Evolutionary conservation across 768 basidiomycete genomes (phyloP), one percentile per base, ranked within the genome.

Genomic region (Agrocybe chaxingu): DNA sequence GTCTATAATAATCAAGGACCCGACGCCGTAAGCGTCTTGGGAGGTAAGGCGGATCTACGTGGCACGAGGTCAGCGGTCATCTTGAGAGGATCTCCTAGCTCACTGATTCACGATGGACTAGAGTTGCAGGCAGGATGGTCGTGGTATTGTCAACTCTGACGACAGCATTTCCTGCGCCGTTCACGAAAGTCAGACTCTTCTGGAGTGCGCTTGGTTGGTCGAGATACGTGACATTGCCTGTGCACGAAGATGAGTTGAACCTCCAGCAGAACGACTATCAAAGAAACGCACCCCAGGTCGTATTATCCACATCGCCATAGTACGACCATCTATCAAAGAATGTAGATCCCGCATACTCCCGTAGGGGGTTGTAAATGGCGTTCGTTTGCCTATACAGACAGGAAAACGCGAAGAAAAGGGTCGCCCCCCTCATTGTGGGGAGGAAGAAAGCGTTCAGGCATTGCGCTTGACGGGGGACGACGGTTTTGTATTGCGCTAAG

Each of bases 81-180:
- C 30, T 29, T 18, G 8, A 44, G 18, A 42, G 29, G n/a, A 32
- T 32, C 16, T 29, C 24, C 24, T 1, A 2, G 73, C 72, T 50
- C 52, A 89, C 87, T 29, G 87, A 77, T 55, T 84, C 55, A 16
- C 68, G 58, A 50, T 62, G 54, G 9, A 69, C 61, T 19, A 63
- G 40, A 1, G 54, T 39, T 29, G 55, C 63, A 9, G 62, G 56
- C 10, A 45, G 47, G 12, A 89, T 76, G 40, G 74, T 73, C 8
- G 80, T 81, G 7, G 68, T 66, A 60, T 89, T 89, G 71, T 92
- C 89, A 5, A 92, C 89, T 58, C 77, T 82, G 43, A 93, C 70
- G 53, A 93, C 75, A 4, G 82, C 84, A 48, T 84, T 80, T 6
- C 86, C 82, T 1, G 74, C 74, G 38, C 58, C 58, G 54, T 86